Conservation (phyloP, 2,329 filamentous ascomycete genomes). For the Penicillium olsonii region DNA sequence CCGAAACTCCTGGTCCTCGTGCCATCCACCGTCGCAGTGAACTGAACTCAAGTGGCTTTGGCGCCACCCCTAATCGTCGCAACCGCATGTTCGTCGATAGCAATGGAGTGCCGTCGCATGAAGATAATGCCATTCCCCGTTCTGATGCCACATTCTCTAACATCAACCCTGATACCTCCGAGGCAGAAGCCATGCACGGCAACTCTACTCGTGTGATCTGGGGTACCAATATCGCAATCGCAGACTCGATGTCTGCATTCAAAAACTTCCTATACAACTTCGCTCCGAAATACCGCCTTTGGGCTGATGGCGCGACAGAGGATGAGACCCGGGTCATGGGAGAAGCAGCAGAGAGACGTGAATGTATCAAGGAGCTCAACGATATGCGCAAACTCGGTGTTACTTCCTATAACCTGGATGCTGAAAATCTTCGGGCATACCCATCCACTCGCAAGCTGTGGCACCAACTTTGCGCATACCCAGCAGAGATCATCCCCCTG, state of each 20-base stretch:
- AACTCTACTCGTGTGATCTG: constrained; percentile 82
- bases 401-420: constrained; percentile 82
- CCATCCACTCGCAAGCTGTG: constrained; percentile 90
- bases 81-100: constrained; percentile 66
- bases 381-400: constrained; percentile 88
- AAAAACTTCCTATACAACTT: constrained; percentile 93
- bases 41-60: constrained; percentile 76
- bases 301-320: constrained; percentile 78
- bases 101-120: constrained; percentile 60
- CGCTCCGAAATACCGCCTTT: constrained; percentile 90
- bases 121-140: constrained; percentile 40
- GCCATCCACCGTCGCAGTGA: constrained; percentile 72
- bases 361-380: constrained; percentile 82
- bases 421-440: constrained; percentile 86
- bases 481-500: constrained; percentile 91
- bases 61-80: constrained; percentile 53
- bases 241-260: constrained; percentile 82
- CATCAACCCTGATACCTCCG: constrained; percentile 80
- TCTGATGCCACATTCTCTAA: constrained; percentile 69
- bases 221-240: constrained; percentile 95
- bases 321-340: constrained; percentile 69
- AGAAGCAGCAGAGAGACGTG: constrained; percentile 72
- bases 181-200: constrained; percentile 84
- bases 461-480: constrained; percentile 92
- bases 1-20: constrained; percentile 53